Percentiles rank a stretch among this genome's conserved stretches.
These are phyloP conservation scores for Iodosphaeria phyllophila DNA, from an alignment of 2,329 filamentous ascomycete species.

Conservation along the genomic window DNA sequence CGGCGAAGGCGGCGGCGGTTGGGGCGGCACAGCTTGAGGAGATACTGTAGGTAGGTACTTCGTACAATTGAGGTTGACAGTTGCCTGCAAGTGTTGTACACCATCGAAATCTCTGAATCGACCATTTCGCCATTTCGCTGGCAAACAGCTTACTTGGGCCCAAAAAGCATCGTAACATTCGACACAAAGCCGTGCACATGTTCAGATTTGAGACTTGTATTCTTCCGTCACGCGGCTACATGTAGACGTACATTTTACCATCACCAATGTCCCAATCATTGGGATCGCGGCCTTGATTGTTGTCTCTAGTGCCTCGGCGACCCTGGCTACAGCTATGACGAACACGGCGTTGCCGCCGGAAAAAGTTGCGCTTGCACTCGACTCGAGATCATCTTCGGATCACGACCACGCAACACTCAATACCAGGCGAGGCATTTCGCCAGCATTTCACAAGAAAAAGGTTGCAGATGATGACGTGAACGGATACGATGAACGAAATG, in stretches of 20 bases:
- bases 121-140: too few species aligned
- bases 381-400: slow-evolving; percentile 1
- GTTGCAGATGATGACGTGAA: too few species aligned
- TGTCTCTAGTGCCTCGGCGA: slow-evolving; percentile 21
- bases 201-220: slow-evolving; percentile 28
- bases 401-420: too few species aligned
- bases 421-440: too few species aligned
- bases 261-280: slow-evolving; percentile 38
- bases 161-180: slow-evolving; percentile 25
- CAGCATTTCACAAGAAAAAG: slow-evolving; percentile 13
- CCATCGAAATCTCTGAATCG: slow-evolving; percentile 22
- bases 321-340: slow-evolving; percentile 32
- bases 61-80: slow-evolving; percentile 1
- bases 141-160: slow-evolving; percentile 21
- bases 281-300: slow-evolving; percentile 36
- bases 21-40: too few species aligned
- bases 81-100: slow-evolving; percentile 10
- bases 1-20: too few species aligned
- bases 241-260: slow-evolving; percentile 35
- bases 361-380: slow-evolving; percentile 1
- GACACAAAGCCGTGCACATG: slow-evolving; percentile 32
- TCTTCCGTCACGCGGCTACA: slow-evolving; percentile 22
- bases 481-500: neutral
- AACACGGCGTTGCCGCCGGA: slow-evolving; percentile 30
- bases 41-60: too few species aligned